Base-by-base conservation (phyloP, 257 asterid species). In the Capsicum chinense region DNA sequence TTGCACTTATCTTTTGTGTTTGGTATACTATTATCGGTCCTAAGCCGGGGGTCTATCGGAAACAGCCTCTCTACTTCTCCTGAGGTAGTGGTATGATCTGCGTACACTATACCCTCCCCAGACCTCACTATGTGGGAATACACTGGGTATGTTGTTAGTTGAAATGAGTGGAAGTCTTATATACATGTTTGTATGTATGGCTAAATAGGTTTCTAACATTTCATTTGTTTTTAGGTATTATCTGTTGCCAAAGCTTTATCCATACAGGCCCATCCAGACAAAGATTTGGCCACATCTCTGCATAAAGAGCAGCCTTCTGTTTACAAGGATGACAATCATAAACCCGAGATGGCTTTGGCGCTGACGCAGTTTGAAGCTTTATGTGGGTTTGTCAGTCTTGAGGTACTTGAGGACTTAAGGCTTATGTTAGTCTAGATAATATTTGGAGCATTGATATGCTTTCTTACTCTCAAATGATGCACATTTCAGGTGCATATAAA, bases 281-380 rank as follows among this genome's bases (percentile, higher is more conserved):
- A 92, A 90, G 91, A 90, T 56, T 84, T 97, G 93, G 99, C 99
- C 42, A 90, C 83, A 60, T 50, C 87, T 42, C 89, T 95, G 86
- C 99, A 97, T 84, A 90, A 90, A 88, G 86, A 88, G 79, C 92
- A 89, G 82, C 99, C 99, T 1, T 90, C 59, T 42, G 83, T 86
- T 71, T 97, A 97, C 47, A 97, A 93, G 88, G 99, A 97, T 79
- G 98, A 84, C 54, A 97, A 97, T 91, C 99, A 97, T 93, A 97
- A 97, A 89, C 99, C 99, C 4, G 99, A 97, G 92, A 97, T 95
- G 97, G 98, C 99, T 67, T 90, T 97, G 90, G 99, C 99, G 1
- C 79, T 97, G 50, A 95, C 97, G 0, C 88, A 91, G 9, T 97
- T 94, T 83, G 99, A 93, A 91, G 96, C 99, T 56, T 83, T 97